Conservation (phyloP, 306 rosid genomes). For the Medicago lupulina region DNA sequence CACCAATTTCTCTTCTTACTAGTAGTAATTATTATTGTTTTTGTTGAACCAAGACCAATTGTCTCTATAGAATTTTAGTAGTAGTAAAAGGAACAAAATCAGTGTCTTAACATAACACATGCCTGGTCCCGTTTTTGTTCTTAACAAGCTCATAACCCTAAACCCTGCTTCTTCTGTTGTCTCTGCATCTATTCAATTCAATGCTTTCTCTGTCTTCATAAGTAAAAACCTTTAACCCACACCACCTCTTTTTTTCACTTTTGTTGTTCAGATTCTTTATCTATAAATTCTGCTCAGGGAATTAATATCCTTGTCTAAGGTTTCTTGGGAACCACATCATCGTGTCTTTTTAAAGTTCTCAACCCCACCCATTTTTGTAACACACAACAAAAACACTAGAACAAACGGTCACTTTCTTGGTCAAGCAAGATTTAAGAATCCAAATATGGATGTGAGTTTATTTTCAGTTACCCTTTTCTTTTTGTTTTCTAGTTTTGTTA, state of each 20-base stretch:
- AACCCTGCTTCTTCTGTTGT: not conserved
- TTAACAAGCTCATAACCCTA: not conserved
- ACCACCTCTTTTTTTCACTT: slow-evolving; percentile 6
- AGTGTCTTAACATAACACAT: not conserved
- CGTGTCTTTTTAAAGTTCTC: not conserved
- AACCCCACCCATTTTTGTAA: slow-evolving; percentile 13
- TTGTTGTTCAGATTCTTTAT: slow-evolving; percentile 37
- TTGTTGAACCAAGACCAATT: too few relatives aligned
- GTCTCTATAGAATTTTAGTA: too few relatives aligned
- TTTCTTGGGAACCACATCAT: slow-evolving; percentile 33
- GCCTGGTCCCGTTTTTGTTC: slow-evolving; percentile 32
- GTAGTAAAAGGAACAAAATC: slow-evolving; percentile 36
- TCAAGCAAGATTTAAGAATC: slow-evolving; percentile 11
- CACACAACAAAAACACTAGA: not conserved
- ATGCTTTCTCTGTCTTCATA: not conserved
- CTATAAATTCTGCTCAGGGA: slow-evolving; percentile 44
- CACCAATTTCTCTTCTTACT: not conserved
- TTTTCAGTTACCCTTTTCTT: not conserved
- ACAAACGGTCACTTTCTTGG: not conserved
- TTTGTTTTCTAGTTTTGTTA: not conserved
- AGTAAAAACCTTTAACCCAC: slow-evolving; percentile 25
- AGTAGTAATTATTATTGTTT: too few relatives aligned
- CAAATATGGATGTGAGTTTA: slow-evolving; percentile 46
- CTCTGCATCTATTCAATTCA: not conserved
- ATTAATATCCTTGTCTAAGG: slow-evolving; percentile 48